These are phyloP conservation scores for Cryphonectria parasitica DNA, from an alignment of 2,329 filamentous ascomycete genomes.

Conservation along the genomic window DNA sequence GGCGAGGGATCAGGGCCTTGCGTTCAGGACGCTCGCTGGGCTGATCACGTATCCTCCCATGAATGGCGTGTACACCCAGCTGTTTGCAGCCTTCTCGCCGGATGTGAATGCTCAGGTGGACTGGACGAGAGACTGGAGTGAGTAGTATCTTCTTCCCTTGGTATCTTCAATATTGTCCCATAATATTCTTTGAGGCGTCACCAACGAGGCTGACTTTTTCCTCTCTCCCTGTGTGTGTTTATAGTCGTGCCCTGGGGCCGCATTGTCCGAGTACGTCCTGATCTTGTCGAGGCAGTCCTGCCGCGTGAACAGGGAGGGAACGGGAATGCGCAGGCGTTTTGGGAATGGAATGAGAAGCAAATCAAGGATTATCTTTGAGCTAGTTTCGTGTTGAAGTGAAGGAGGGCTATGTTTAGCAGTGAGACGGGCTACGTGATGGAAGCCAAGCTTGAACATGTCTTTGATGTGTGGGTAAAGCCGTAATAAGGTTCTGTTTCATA, in stretches of 20 bases:
- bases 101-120: conserved; percentile 7
- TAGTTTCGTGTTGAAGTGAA: too few species aligned
- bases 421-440: too few species aligned
- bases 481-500: too few species aligned
- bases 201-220: neutral
- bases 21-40: neutral
- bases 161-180: too few species aligned
- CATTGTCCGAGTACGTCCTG: conserved; percentile 38
- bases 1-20: neutral
- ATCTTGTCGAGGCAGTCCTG: conserved; percentile 32
- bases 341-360: conserved; percentile 47
- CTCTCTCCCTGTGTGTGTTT: neutral
- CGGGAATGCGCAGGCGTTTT: conserved; percentile 42
- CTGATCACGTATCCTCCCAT: conserved; percentile 7
- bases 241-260: conserved; percentile 45
- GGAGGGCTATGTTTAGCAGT: too few species aligned
- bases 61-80: conserved; percentile 16
- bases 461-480: too few species aligned
- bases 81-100: conserved; percentile 16
- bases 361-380: conserved; percentile 33
- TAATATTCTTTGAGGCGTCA: neutral
- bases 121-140: conserved; percentile 11
- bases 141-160: neutral
- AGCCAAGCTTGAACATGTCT: neutral
- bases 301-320: conserved; percentile 43